Evolutionary conservation across 108 stramenopile species (phyloP).

Genomic region (Aurantiochytrium sp.): DNA sequence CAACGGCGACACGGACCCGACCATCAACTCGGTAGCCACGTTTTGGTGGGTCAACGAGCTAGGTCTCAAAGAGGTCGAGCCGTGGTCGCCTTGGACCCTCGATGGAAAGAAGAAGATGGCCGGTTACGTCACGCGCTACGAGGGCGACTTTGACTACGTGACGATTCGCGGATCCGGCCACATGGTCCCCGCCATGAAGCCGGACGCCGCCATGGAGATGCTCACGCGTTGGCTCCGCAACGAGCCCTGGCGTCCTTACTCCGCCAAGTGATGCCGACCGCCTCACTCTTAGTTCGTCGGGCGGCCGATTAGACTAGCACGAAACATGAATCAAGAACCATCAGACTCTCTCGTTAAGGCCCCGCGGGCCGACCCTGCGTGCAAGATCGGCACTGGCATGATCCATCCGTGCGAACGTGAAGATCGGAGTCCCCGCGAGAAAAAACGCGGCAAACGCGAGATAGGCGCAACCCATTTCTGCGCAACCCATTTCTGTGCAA

Average conservation of each 20-base stretch:
- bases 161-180: slow-evolving; percentile 72
- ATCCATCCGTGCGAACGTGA: too few relatives aligned
- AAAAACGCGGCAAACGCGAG: too few relatives aligned
- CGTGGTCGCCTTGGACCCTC: slow-evolving; percentile 69
- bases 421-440: too few relatives aligned
- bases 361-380: too few relatives aligned
- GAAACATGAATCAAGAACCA: too few relatives aligned
- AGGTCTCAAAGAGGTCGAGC: slow-evolving; percentile 50
- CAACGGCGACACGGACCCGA: slow-evolving; percentile 76
- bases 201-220: slow-evolving; percentile 38
- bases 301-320: too few relatives aligned
- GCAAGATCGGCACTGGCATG: too few relatives aligned
- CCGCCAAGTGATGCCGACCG: too few relatives aligned
- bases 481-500: too few relatives aligned
- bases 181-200: slow-evolving; percentile 68
- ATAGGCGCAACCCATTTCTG: too few relatives aligned
- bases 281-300: too few relatives aligned
- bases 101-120: slow-evolving; percentile 66
- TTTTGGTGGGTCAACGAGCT: slow-evolving; percentile 65
- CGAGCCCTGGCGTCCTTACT: slow-evolving; percentile 3
- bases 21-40: slow-evolving; percentile 64
- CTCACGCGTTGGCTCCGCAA: background rate
- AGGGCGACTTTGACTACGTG: slow-evolving; percentile 64
- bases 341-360: too few relatives aligned
- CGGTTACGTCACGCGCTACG: slow-evolving; percentile 70